phyloP scores from a whole-genome alignment of 768 basidiomycete genomes.

The Dacryopinax primogenitus region DNA sequence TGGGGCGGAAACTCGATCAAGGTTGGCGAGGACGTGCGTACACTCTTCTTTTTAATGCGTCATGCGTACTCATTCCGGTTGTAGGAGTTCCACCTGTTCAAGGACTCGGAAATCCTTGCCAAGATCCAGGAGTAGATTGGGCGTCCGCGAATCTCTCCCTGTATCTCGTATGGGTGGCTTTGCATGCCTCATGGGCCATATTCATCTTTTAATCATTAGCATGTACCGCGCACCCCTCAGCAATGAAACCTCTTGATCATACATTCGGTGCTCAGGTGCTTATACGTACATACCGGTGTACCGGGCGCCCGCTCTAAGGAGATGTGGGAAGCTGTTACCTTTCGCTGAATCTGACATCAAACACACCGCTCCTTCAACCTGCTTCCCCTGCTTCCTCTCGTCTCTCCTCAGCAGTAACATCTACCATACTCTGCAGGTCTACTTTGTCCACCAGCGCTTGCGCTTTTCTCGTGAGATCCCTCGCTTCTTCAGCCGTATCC shows the following conservation, averaged over 20 bases:
- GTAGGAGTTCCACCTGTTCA: conserved; percentile 91
- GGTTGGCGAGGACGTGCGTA: conserved; percentile 83
- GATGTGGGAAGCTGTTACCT: background rate
- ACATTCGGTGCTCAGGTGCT: background rate
- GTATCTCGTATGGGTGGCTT: background rate
- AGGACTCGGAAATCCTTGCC: conserved; percentile 87
- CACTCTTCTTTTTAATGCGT: background rate
- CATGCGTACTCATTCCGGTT: conserved; percentile 2
- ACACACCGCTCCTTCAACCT: background rate
- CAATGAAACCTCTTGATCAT: background rate
- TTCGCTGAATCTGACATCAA: background rate
- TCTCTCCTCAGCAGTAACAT: background rate
- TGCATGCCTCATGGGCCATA: conserved; percentile 3
- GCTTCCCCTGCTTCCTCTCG: background rate
- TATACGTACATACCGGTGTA: no score
- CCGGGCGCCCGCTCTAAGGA: no score
- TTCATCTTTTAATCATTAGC: conserved; percentile 5
- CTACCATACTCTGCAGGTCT: background rate
- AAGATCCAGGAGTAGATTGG: conserved; percentile 74
- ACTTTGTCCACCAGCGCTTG: background rate
- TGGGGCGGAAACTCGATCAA: conserved; percentile 97
- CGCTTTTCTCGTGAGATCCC: background rate
- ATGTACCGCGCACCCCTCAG: conserved; percentile 6
- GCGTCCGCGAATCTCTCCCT: background rate
- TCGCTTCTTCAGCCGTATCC: background rate